A percentile compares a stretch with the other conserved stretches of the same genome.
Conservation (phyloP, 2,329 filamentous ascomycete genomes). For the Calonectria crousiana region DNA sequence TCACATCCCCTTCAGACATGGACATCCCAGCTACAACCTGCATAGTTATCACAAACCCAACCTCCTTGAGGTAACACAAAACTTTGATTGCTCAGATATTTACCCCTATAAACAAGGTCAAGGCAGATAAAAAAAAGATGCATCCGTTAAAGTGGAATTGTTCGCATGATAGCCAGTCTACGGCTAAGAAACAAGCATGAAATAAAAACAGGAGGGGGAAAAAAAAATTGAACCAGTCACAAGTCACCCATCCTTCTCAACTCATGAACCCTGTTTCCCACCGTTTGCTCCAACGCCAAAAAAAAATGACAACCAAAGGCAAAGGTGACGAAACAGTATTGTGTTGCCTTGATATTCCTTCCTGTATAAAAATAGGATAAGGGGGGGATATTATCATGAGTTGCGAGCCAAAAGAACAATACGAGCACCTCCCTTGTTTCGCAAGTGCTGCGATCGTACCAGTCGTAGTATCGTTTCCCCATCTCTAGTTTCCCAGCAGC, state of each 20-base stretch:
- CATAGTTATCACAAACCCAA: background rate
- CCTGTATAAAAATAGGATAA: constrained; percentile 7
- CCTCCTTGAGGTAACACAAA: background rate
- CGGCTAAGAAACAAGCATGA: constrained; percentile 8
- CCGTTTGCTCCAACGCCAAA: constrained; percentile 21
- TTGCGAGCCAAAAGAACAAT: constrained; percentile 4
- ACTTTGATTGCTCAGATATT: background rate
- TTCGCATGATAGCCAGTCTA: constrained; percentile 20
- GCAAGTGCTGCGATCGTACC: background rate
- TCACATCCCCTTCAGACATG: background rate
- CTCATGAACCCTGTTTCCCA: constrained; percentile 15
- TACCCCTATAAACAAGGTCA: background rate
- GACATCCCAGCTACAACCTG: background rate
- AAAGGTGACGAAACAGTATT: constrained; percentile 5
- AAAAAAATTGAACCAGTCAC: background rate
- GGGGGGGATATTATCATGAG: constrained; percentile 6
- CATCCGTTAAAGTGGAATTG: constrained; percentile 24
- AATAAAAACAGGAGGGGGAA: background rate
- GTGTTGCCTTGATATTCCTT: background rate
- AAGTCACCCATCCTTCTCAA: constrained; percentile 15
- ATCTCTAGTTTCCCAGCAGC: constrained; percentile 20
- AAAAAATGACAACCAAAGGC: constrained; percentile 17
- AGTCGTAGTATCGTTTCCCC: constrained; percentile 10
- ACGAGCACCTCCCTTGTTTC: background rate
- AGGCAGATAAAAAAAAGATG: background rate